Percentiles rank a stretch among this genome's conserved stretches.
Conservation (phyloP, 352 stramenopile genomes). For the Phytophthora crassamura region DNA sequence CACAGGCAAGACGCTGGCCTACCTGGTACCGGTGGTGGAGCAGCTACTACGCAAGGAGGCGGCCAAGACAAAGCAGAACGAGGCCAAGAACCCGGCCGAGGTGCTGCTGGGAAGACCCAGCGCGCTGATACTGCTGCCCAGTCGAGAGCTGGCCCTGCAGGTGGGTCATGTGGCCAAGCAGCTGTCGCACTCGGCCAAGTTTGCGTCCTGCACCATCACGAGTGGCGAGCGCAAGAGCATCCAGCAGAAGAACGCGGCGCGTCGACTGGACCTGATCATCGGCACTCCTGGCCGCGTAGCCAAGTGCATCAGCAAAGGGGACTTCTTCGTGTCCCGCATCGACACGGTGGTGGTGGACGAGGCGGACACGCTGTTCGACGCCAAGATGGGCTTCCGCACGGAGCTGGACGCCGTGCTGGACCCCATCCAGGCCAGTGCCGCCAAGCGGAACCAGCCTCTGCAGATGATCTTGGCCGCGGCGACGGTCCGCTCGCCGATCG, state of each 20-base stretch:
- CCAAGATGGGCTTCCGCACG: slow-evolving; percentile 83
- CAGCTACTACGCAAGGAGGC: slow-evolving; percentile 54
- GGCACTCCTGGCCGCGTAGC: slow-evolving; percentile 77
- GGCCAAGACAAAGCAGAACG: slow-evolving; percentile 26
- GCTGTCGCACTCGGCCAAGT: slow-evolving; percentile 73
- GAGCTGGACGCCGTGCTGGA: slow-evolving; percentile 77
- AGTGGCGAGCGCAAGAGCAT: slow-evolving; percentile 76
- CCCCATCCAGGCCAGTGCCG: slow-evolving; percentile 68
- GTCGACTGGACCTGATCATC: slow-evolving; percentile 73
- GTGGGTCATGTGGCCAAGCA: slow-evolving; percentile 73
- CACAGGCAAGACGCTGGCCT: slow-evolving; percentile 75
- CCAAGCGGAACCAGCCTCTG: slow-evolving; percentile 58
- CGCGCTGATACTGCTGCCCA: slow-evolving; percentile 68
- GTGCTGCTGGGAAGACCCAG: slow-evolving; percentile 46
- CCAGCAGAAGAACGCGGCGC: slow-evolving; percentile 55
- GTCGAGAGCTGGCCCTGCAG: slow-evolving; percentile 73
- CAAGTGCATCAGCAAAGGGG: slow-evolving; percentile 72
- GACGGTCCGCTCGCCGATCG: slow-evolving; percentile 71
- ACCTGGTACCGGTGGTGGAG: slow-evolving; percentile 65
- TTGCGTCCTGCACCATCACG: slow-evolving; percentile 67
- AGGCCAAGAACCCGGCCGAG: slow-evolving; percentile 13
- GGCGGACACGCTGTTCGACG: slow-evolving; percentile 82
- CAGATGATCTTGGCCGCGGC: slow-evolving; percentile 80
- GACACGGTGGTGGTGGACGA: slow-evolving; percentile 79
- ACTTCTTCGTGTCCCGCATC: slow-evolving; percentile 83